Evolutionary conservation across 768 basidiomycete species (phyloP).

Genomic region (Stropharia rugosoannulata): DNA sequence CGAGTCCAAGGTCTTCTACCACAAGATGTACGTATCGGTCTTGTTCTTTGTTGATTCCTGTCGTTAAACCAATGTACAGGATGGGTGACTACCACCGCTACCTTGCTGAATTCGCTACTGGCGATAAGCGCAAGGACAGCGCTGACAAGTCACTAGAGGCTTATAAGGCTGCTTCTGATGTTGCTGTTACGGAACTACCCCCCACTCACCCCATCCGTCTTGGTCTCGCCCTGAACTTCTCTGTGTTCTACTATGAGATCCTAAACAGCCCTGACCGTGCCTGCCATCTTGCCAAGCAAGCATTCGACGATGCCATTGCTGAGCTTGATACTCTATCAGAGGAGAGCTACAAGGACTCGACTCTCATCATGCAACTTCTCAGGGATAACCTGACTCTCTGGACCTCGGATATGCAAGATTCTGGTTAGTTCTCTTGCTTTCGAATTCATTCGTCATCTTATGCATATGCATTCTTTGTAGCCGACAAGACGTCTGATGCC

Average conservation of each 20-base stretch:
- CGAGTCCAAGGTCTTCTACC: constrained; percentile 99
- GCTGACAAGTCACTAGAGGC: constrained; percentile 97
- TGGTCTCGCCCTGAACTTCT: constrained; percentile 98
- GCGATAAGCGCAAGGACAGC: constrained; percentile 95
- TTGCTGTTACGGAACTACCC: constrained; percentile 93
- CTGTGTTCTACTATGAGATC: constrained; percentile 99
- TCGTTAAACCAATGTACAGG: constrained; percentile 46
- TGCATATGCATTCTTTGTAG: constrained; percentile 20
- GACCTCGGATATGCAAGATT: constrained; percentile 97
- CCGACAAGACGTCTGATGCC: constrained; percentile 68
- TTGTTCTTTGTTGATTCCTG: not conserved
- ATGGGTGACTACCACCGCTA: constrained; percentile 99
- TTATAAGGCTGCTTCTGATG: constrained; percentile 97
- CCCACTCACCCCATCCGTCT: constrained; percentile 98
- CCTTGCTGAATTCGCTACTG: constrained; percentile 97
- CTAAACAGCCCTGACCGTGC: constrained; percentile 98
- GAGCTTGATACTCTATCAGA: constrained; percentile 98
- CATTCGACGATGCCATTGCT: constrained; percentile 98
- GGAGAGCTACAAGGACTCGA: constrained; percentile 99
- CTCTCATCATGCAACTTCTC: constrained; percentile 94
- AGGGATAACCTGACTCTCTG: constrained; percentile 97
- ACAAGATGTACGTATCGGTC: constrained; percentile 80
- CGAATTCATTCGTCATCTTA: not conserved
- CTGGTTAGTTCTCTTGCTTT: constrained; percentile 49
- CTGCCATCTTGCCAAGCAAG: constrained; percentile 98